These are phyloP conservation scores for Nemania sp. DNA, from an alignment of 2,329 filamentous ascomycete genomes.

Conservation along the genomic window DNA sequence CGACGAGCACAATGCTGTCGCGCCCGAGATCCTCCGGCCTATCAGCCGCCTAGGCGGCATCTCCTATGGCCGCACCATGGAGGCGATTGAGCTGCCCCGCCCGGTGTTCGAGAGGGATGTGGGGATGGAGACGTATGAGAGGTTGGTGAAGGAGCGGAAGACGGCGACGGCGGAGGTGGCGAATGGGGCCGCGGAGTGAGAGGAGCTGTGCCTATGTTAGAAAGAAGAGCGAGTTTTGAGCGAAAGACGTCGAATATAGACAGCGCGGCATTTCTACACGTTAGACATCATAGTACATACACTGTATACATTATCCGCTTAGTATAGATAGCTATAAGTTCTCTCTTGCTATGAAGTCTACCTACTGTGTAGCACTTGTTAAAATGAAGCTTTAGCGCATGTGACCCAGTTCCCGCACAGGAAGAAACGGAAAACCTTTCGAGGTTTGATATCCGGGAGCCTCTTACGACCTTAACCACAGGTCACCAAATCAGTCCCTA, in stretches of 20 bases:
- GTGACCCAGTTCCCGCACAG: no score
- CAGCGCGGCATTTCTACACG: not conserved
- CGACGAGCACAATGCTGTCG: constrained; percentile 77
- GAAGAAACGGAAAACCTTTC: no score
- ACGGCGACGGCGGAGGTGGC: constrained; percentile 47
- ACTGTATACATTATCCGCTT: not conserved
- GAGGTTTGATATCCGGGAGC: no score
- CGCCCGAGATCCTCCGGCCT: constrained; percentile 80
- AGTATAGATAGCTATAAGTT: not conserved
- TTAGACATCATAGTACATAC: not conserved
- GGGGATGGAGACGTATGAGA: constrained; percentile 66
- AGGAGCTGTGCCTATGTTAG: not conserved
- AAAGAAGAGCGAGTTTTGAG: not conserved
- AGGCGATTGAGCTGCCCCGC: constrained; percentile 78
- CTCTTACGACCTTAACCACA: no score
- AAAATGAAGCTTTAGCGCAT: no score
- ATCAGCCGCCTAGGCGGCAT: constrained; percentile 87
- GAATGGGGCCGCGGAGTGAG: constrained; percentile 27
- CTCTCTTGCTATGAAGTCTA: no score
- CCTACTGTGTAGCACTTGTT: not conserved
- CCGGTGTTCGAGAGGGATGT: constrained; percentile 67
- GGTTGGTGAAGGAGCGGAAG: constrained; percentile 58
- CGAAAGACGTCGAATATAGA: not conserved
- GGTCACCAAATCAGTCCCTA: no score
- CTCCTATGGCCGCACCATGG: constrained; percentile 78